Evolutionary conservation across 2,329 filamentous ascomycete genomes (phyloP), one percentile per base, ranked within the genome.

Genomic region (Aureobasidium uvarum): DNA sequence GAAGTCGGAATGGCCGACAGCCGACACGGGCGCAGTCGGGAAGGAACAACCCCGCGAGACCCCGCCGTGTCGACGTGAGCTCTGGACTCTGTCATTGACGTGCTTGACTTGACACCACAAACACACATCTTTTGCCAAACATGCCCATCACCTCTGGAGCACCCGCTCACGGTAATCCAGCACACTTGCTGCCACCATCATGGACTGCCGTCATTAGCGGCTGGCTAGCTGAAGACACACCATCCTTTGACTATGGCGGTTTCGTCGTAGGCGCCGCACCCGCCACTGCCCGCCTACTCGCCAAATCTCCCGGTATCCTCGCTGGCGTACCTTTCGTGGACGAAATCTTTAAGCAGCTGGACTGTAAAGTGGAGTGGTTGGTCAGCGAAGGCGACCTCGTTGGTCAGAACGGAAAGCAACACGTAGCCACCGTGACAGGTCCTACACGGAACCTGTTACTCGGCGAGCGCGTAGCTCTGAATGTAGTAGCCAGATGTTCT

Each of bases 211-310:
- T 88, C 70, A 86, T 97, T 68, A 85, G 88, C 28, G 80, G 85
- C 72, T 99, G 95, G 95, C 89, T 97, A 16, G 90, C 92, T 73
- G 95, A 99, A 79, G 95, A 99, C 80, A 96, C 92, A 3, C 95
- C 95, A 5, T 95, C 91, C 62, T 94, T 96, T 79, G 95, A 99
- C 82, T 97, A 96, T 76, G 95, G 91, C 73, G 95, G 95, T 67
- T 99, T 96, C 77, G 95, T 99, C 7, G 95, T 99, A 28, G 95
- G 95, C 69, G 86, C 90, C 45, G 80, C 79, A 18, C 74, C 79
- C 11, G 78, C 78, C 1, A 80, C 81, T 70, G 81, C 81, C 2
- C 78, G 77, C 36, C 71, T 87, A 23, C 74, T 87, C 25, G 85
- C 85, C 2, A 88, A 87, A 74, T 73, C 70, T n/a, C 67, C 85